These are phyloP conservation scores for Saccharomycopsis javanensis DNA, from an alignment of 805 yeast genomes.

Conservation along the genomic window DNA sequence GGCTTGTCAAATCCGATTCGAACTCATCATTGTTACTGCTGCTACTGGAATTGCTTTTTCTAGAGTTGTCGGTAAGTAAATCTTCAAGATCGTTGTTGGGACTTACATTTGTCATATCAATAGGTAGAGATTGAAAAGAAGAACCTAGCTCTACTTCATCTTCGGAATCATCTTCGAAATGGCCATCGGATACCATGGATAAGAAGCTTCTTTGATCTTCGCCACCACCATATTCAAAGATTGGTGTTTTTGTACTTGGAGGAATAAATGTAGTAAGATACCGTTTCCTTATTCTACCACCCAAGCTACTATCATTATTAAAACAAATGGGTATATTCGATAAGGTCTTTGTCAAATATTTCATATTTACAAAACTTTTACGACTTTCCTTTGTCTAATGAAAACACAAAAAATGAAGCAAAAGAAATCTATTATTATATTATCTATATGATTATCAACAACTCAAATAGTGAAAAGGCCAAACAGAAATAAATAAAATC, in stretches of 20 bases:
- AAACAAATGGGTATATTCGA: conserved; percentile 16
- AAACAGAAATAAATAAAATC: too few relatives aligned
- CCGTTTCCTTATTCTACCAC: conserved; percentile 17
- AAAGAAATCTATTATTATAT: too few relatives aligned
- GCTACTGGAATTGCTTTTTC: neutral
- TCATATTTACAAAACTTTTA: neutral
- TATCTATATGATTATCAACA: too few relatives aligned
- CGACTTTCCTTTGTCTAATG: neutral
- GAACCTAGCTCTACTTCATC: conserved; percentile 23
- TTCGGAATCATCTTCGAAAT: conserved; percentile 22
- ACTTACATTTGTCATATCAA: conserved; percentile 10
- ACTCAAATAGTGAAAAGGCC: too few relatives aligned
- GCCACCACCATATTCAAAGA: conserved; percentile 27
- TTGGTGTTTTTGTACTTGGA: conserved; percentile 34
- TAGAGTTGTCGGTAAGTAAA: neutral
- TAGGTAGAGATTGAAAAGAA: conserved; percentile 16
- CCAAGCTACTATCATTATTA: conserved; percentile 15
- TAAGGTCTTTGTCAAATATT: conserved; percentile 6
- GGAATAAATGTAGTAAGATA: conserved; percentile 26
- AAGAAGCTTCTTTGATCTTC: conserved; percentile 31
- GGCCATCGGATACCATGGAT: conserved; percentile 29
- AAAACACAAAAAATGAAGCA: too few relatives aligned
- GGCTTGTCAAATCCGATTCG: neutral
- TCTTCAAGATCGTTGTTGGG: conserved; percentile 2
- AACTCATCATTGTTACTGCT: neutral